Percentiles rank a stretch among this genome's conserved stretches.
Evolutionary conservation across 1,284 basidiomycete genomes (phyloP).

Genomic region (Fistulinella cinereoalba): DNA sequence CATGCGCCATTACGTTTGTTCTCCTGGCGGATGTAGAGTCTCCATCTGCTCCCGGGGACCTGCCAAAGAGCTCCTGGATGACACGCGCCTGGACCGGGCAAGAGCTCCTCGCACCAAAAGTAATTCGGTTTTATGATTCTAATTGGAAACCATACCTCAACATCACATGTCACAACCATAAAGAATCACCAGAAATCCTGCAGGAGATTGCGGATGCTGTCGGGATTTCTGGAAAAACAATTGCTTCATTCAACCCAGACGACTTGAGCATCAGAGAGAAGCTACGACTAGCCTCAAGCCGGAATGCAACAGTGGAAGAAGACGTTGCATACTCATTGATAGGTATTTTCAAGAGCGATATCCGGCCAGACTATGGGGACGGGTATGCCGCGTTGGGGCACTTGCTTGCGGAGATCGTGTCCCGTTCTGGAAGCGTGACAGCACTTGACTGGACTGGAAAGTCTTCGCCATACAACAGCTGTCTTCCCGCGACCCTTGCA

Average conservation of each 20-base stretch:
- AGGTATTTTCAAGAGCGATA: background rate
- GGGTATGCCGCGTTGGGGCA: background rate
- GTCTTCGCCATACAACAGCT: background rate
- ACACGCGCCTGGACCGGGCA: background rate
- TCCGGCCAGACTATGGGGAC: background rate
- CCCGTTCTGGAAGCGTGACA: background rate
- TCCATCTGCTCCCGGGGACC: background rate
- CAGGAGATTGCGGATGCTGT: constrained; percentile 4
- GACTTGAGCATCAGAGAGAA: background rate
- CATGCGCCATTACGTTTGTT: constrained; percentile 1
- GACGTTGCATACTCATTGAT: background rate
- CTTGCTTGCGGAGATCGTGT: background rate
- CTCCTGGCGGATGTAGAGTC: background rate
- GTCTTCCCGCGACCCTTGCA: background rate
- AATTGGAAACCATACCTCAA: constrained; percentile 8
- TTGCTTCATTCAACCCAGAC: background rate
- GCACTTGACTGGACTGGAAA: background rate
- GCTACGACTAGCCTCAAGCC: background rate
- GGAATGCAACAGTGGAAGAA: background rate
- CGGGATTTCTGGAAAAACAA: background rate
- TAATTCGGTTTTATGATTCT: constrained; percentile 6
- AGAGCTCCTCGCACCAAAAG: constrained; percentile 5
- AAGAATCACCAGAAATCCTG: background rate
- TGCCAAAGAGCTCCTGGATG: background rate
- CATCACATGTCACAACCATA: constrained; percentile 3